Conservation (phyloP, 192 early-diverging fungal species). For the Haplosporangium gracile region DNA sequence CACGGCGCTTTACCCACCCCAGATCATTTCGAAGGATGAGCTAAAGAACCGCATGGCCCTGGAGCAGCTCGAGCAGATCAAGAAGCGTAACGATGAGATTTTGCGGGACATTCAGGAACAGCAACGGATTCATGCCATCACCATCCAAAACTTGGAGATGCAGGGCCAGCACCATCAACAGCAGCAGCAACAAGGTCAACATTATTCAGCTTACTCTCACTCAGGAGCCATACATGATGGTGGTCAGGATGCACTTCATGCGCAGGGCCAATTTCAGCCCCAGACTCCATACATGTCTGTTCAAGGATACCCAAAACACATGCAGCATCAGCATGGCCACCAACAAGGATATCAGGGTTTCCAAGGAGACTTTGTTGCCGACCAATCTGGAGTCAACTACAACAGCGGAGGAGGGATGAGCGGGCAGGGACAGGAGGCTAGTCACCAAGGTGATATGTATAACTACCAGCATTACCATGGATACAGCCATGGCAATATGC, state of each 20-base stretch:
- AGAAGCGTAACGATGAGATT: conserved; percentile 37
- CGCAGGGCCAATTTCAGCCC: conserved; percentile 12
- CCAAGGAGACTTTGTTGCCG: conserved; percentile 5
- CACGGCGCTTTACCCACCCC: conserved; percentile 41
- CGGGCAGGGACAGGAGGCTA: neutral
- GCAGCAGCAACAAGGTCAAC: neutral
- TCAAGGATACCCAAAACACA: conserved; percentile 15
- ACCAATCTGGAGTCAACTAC: neutral
- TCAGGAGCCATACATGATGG: conserved; percentile 1
- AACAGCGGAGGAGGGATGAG: neutral
- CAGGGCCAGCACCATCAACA: conserved; percentile 14
- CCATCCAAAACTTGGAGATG: conserved; percentile 31
- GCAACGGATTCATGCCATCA: conserved; percentile 20
- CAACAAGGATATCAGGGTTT: conserved; percentile 23
- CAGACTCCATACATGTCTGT: neutral
- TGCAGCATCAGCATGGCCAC: conserved; percentile 18
- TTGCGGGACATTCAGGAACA: conserved; percentile 33
- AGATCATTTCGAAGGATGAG: conserved; percentile 38
- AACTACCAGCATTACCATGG: neutral
- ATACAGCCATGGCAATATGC: conserved; percentile 5
- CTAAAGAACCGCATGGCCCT: conserved; percentile 21
- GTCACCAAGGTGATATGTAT: conserved; percentile 8
- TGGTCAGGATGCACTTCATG: conserved; percentile 15
- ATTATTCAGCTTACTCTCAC: conserved; percentile 13
- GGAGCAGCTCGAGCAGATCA: conserved; percentile 41